Percentiles rank a stretch among this genome's conserved stretches.
These are phyloP conservation scores for Kandelia obovata DNA, from an alignment of 345 rosid genomes.

Conservation along the genomic window DNA sequence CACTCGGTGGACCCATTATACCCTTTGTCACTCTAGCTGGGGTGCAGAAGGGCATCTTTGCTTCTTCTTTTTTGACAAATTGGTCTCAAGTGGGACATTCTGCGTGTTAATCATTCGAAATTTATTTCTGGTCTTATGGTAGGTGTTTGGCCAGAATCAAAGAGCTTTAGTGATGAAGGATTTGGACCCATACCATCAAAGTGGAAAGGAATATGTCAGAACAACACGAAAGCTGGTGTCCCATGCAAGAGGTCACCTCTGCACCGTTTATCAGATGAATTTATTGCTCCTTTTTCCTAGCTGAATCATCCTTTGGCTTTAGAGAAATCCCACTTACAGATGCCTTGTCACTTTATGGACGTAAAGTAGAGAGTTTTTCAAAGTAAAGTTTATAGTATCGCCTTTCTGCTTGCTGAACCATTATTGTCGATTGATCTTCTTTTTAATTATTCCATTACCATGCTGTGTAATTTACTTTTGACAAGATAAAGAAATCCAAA, in stretches of 20 bases:
- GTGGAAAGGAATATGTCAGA: slow-evolving; percentile 53
- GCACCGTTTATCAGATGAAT: too few relatives aligned
- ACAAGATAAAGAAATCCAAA: too few relatives aligned
- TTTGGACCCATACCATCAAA: slow-evolving; percentile 46
- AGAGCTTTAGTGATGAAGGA: slow-evolving; percentile 58
- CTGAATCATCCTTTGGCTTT: background rate
- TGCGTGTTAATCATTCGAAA: background rate
- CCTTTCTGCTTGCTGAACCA: too few relatives aligned
- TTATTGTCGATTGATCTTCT: background rate
- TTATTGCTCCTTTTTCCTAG: background rate
- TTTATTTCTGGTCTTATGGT: background rate
- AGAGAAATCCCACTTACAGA: background rate
- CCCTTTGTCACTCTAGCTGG: too few relatives aligned
- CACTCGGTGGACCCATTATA: too few relatives aligned
- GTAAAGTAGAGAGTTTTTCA: background rate
- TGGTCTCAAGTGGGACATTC: too few relatives aligned
- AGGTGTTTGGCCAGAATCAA: slow-evolving; percentile 75
- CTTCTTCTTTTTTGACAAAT: background rate
- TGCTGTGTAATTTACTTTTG: too few relatives aligned
- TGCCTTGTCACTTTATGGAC: background rate
- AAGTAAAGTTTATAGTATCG: background rate
- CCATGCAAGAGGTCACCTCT: slow-evolving; percentile 50
- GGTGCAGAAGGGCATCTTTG: background rate
- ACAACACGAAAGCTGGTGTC: slow-evolving; percentile 20
- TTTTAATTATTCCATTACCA: too few relatives aligned